Conservation (phyloP, 495 filamentous ascomycete species). For the Letharia columbiana region DNA sequence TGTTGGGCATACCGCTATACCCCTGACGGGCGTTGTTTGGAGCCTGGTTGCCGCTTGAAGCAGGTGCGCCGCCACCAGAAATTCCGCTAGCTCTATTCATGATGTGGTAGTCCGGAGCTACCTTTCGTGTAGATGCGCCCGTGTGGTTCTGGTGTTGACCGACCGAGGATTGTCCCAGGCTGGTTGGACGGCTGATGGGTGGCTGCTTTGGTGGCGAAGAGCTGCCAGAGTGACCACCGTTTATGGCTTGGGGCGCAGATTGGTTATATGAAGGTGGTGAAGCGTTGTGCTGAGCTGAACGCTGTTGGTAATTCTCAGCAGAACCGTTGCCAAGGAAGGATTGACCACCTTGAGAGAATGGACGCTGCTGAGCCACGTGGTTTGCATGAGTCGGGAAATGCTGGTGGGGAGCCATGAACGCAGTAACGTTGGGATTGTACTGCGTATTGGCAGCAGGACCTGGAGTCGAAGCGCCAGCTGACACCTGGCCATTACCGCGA, state of each 20-base stretch:
- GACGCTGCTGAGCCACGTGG: background rate
- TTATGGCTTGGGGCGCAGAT: background rate
- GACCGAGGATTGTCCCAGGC: background rate
- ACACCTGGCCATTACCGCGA: background rate
- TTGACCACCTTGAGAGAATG: background rate
- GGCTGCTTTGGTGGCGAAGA: conserved; percentile 10
- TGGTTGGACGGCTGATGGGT: conserved; percentile 18
- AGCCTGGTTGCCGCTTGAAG: background rate
- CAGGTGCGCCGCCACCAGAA: background rate
- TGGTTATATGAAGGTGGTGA: background rate
- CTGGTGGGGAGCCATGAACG: conserved; percentile 2
- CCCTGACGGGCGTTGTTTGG: background rate
- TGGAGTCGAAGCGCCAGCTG: background rate
- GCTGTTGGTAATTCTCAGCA: background rate
- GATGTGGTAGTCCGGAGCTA: background rate
- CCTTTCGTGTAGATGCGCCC: background rate
- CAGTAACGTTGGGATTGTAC: conserved; percentile 1
- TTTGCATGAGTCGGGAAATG: conserved; percentile 1
- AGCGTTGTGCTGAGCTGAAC: background rate
- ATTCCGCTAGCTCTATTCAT: background rate
- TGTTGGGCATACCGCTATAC: background rate
- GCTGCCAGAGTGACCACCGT: background rate
- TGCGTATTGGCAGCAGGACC: conserved; percentile 3
- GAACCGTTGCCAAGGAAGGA: background rate
- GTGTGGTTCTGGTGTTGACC: background rate